Base-by-base conservation (phyloP, 192 early-diverging fungal species). In the Coemansia asiatica region DNA sequence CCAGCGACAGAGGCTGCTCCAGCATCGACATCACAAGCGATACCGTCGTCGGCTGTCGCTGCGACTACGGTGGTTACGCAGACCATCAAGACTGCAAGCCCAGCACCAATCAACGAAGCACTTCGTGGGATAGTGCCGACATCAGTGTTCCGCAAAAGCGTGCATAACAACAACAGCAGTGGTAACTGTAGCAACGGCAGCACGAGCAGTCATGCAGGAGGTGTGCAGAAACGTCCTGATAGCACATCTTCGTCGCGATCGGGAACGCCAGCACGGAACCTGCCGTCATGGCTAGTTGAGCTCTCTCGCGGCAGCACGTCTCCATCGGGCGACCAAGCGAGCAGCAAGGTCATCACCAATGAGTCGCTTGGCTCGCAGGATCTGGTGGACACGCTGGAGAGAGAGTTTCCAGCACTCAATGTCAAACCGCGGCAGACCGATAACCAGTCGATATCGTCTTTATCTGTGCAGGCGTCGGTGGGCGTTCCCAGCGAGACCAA, bases 41-140 rank as follows among this genome's bases (percentile, higher is more conserved):
- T 33, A 54, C 19, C 50, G 22, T 22, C 22, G 22, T 22, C 56
- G 33, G 31, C n/a, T 15, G 56, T 18, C 26, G 64, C 57, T 49
- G 16, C 25, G 46, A 28, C 48, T 29, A 15, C 60, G 18, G 47
- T 50, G 7, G 35, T 35, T 0, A 19, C 40, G 18, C 74, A 72
- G 50, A 40, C 66, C 18, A n/a, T 49, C 31, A 70, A 71, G 64
- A 36, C 77, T 15, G 56, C 68, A 23, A 73, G 73, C 49, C 74
- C 79, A 19, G 74, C 79, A 31, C 74, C 62, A 13, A 81, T 76
- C 64, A 81, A 76, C 58, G 74, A 75, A 54, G 74, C 79, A 2
- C 69, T 81, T 29, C 79, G 79, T 5, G 79, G 79, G 21, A 81
- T 81, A 38, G 79, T 81, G 27, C 79, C 79, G 6, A 81, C 79